Evolutionary conservation across 176 grass and related monocot species (phyloP).

Genomic region (Cocos nucifera): DNA sequence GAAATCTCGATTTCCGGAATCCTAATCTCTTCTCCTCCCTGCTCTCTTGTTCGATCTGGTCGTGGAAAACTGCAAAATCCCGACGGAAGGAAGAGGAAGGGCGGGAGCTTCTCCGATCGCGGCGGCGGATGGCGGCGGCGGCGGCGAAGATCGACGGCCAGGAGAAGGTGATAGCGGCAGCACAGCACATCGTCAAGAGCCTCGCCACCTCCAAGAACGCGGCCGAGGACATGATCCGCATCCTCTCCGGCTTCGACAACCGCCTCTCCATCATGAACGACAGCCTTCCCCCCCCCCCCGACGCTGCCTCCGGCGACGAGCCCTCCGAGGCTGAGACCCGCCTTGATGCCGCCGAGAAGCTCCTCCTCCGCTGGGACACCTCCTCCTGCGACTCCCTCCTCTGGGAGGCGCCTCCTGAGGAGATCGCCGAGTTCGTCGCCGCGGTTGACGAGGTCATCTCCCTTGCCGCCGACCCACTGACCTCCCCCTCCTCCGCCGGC

Average conservation of each 20-base stretch:
- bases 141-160: constrained; percentile 29
- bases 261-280: constrained; percentile 65
- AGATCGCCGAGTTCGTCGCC: constrained; percentile 21
- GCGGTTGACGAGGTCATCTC: too few relatives aligned
- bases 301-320: not conserved
- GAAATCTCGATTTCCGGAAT: too few relatives aligned
- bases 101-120: not conserved
- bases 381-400: constrained; percentile 47
- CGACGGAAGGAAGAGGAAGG: too few relatives aligned
- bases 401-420: constrained; percentile 57
- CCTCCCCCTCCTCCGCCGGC: constrained; percentile 4
- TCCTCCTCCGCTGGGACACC: constrained; percentile 63
- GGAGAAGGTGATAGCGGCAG: constrained; percentile 87
- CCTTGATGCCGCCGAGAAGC: constrained; percentile 54
- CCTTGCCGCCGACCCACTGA: constrained; percentile 42
- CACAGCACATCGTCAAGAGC: constrained; percentile 96
- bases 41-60: too few relatives aligned
- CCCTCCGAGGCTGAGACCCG: not conserved
- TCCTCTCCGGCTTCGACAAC: constrained; percentile 93
- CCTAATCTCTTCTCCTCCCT: too few relatives aligned
- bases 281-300: constrained; percentile 30
- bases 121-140: constrained; percentile 10
- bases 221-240: constrained; percentile 98
- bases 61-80: too few relatives aligned
- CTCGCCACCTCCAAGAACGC: constrained; percentile 98